These are phyloP conservation scores for Leptographium lundbergii DNA, from an alignment of 2,329 filamentous ascomycete species.

Conservation along the genomic window DNA sequence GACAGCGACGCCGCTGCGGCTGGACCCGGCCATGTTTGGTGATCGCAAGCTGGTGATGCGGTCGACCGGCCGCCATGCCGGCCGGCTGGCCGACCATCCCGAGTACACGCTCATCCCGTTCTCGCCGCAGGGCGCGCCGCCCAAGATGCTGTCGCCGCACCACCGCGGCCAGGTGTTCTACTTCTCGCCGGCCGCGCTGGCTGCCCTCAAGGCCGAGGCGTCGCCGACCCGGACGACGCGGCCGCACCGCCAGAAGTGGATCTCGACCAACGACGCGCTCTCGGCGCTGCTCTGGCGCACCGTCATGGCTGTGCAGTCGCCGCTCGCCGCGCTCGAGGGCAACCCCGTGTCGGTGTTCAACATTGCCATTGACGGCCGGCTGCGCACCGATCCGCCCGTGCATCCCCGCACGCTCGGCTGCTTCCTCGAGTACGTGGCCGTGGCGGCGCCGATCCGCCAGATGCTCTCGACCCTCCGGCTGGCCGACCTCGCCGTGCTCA, in stretches of 20 bases:
- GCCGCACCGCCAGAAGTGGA: not conserved
- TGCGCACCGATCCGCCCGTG: not conserved
- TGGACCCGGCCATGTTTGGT: constrained; percentile 16
- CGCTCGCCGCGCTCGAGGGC: not conserved
- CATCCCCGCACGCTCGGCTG: not conserved
- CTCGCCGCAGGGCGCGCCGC: not conserved
- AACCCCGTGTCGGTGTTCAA: not conserved
- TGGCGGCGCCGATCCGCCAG: not conserved
- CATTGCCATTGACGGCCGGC: not conserved
- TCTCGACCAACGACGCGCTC: not conserved
- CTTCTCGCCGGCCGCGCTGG: not conserved
- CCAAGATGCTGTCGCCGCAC: not conserved
- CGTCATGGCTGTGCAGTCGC: not conserved
- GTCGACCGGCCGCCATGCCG: not conserved
- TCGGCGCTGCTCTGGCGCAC: not conserved
- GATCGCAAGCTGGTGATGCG: not conserved
- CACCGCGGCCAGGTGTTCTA: constrained; percentile 1
- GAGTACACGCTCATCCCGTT: constrained; percentile 1
- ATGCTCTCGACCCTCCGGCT: not conserved
- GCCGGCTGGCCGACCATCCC: not conserved
- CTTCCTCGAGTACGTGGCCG: not conserved
- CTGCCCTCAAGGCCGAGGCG: not conserved
- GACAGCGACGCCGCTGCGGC: constrained; percentile 26
- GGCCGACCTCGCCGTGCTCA: not conserved
- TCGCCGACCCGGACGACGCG: not conserved